phyloP scores from a whole-genome alignment of 352 stramenopile genomes.

The Phytophthora meadii region DNA sequence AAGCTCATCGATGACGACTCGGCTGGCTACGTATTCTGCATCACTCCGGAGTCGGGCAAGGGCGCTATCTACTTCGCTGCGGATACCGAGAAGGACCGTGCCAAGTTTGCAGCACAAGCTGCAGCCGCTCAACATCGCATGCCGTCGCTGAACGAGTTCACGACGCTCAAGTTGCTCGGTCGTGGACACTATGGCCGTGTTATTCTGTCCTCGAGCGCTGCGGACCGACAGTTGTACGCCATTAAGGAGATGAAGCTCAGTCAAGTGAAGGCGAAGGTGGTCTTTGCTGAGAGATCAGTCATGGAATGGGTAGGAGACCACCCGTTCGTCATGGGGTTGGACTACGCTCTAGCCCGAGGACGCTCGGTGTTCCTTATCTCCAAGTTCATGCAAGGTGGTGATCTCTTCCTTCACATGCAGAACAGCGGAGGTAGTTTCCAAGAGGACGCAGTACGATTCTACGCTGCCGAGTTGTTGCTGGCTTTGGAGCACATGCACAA shows the following conservation, averaged over 20 bases:
- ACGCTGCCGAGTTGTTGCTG: conserved; percentile 82
- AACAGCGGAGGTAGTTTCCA: conserved; percentile 83
- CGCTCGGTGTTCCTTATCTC: conserved; percentile 98
- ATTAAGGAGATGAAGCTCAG: conserved; percentile 92
- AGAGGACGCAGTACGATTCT: conserved; percentile 84
- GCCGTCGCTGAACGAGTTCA: conserved; percentile 70
- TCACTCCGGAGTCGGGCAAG: conserved; percentile 74
- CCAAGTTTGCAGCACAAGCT: conserved; percentile 73
- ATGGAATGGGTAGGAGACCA: conserved; percentile 91
- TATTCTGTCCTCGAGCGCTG: conserved; percentile 56
- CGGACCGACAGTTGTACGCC: conserved; percentile 72
- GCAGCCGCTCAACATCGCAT: conserved; percentile 66
- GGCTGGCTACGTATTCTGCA: conserved; percentile 76
- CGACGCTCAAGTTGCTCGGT: conserved; percentile 83
- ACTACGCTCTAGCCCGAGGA: conserved; percentile 95
- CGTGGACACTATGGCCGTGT: conserved; percentile 88
- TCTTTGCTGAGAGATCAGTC: conserved; percentile 82
- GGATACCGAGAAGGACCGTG: conserved; percentile 85
- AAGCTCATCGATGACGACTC: conserved; percentile 85
- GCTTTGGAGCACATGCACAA: conserved; percentile 91
- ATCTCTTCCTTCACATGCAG: conserved; percentile 94
- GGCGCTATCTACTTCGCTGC: conserved; percentile 78
- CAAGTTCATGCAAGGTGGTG: conserved; percentile 98
- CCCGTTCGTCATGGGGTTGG: conserved; percentile 97
- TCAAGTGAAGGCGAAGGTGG: conserved; percentile 88